Base-by-base conservation (phyloP, 345 rosid genomes). In the Rhodamnia rubescens region DNA sequence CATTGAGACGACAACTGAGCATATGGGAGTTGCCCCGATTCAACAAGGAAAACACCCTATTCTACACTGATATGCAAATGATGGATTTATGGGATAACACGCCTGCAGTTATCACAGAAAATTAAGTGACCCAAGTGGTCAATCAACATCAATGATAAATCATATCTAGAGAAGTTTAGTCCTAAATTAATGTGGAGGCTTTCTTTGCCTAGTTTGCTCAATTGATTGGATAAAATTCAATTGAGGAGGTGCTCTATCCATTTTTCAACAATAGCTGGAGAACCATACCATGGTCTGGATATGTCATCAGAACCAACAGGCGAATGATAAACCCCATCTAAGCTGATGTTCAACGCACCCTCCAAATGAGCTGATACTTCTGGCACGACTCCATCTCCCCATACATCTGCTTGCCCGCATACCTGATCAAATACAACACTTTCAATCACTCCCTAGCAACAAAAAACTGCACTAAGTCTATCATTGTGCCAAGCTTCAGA, bases 321-420 rank as follows among this genome's bases (percentile, higher is more conserved):
- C 0, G 99, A 97, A 85, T 95, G 98, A 89, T 95, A 94, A 56
- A 97, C 95, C 75, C 96, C 96, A 22, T 95, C 93, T 80, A 95
- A 89, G 91, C 93, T 95, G 69, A 95, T 83, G 84, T 97, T 95
- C 5, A 94, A 91, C 16, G 98, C 98, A 32, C 98, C 98, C 11
- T 94, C 94, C 55, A 95, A 88, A 88, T 97, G 95, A 7, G 98
- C 98, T 27, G 98, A 93, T 84, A 85, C 92, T 90, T 94, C 98
- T 5, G 97, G 99, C 64, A 97, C 99, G 13, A 97, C 97, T 64
- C 99, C 99, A 86, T 95, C 99, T 21, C 99, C 99, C 99, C 98
- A 95, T 24, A 93, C 99, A 85, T 95, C 94, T 85, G 98, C 98
- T 89, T 88, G 88, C 86, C 98, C 98, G 27, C 97, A 95, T 52